A percentile compares a stretch with the other conserved stretches of the same genome.
Evolutionary conservation across 768 basidiomycete species (phyloP).

Genomic region (Sporobolomyces pararoseus): DNA sequence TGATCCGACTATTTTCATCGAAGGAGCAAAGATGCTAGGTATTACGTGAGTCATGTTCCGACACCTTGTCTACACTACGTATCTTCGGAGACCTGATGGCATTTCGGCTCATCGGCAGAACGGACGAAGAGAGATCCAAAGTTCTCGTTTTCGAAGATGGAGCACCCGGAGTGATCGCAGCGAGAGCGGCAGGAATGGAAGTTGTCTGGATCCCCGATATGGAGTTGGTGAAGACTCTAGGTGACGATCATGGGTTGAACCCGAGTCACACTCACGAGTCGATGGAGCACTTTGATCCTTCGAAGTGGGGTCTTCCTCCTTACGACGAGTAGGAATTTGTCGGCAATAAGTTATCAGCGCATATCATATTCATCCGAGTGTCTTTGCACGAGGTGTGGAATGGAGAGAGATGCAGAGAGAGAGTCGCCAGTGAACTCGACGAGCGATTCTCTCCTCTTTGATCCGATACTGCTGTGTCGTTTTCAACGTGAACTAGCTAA

Average conservation of each 20-base stretch:
- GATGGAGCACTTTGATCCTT: conserved; percentile 70
- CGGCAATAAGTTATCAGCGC: not conserved
- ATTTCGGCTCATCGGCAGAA: not conserved
- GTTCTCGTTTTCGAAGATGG: conserved; percentile 83
- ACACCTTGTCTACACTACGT: no score
- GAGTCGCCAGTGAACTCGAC: no score
- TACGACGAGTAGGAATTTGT: conserved; percentile 50
- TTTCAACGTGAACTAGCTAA: no score
- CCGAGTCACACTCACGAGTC: conserved; percentile 48
- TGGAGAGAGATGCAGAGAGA: no score
- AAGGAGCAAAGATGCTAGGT: conserved; percentile 60
- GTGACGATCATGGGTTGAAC: conserved; percentile 58
- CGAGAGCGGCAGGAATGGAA: conserved; percentile 78
- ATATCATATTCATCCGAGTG: no score
- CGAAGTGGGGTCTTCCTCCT: conserved; percentile 76
- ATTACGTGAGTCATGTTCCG: conserved; percentile 46
- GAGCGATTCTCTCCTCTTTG: no score
- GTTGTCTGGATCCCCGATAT: conserved; percentile 82
- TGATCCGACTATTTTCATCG: conserved; percentile 72
- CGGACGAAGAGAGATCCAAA: conserved; percentile 54
- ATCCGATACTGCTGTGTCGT: no score
- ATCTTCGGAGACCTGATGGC: no score
- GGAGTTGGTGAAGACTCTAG: conserved; percentile 58
- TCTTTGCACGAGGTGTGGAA: no score
- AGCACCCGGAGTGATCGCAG: conserved; percentile 70